These are phyloP conservation scores for Brasenia schreberi DNA, from an alignment of 164 flowering plant genomes.

Conservation along the genomic window DNA sequence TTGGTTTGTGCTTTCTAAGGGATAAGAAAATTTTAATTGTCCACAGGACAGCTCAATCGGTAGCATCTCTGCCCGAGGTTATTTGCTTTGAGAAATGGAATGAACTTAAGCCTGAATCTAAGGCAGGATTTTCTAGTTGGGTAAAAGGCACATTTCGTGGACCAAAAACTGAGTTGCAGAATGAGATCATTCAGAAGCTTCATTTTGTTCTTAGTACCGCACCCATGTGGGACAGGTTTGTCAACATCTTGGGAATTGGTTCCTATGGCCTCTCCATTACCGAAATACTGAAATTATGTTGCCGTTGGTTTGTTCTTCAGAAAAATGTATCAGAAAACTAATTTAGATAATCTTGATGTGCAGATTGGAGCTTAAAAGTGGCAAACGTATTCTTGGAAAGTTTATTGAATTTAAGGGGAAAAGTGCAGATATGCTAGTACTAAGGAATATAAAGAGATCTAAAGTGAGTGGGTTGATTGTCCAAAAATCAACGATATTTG, in stretches of 20 bases:
- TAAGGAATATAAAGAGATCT: conserved; percentile 66
- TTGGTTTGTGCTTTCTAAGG: too few relatives aligned
- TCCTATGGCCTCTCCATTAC: not conserved
- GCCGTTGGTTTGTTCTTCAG: not conserved
- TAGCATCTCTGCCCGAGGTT: conserved; percentile 45
- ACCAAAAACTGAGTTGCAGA: conserved; percentile 70
- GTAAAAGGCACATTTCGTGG: conserved; percentile 59
- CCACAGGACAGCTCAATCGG: not conserved
- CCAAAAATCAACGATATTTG: conserved; percentile 76
- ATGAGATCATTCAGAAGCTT: conserved; percentile 46
- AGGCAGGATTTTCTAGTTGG: conserved; percentile 58
- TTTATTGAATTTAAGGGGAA: conserved; percentile 84
- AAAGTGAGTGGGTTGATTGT: conserved; percentile 52
- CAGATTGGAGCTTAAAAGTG: conserved; percentile 83
- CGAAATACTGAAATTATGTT: not conserved
- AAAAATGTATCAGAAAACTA: not conserved
- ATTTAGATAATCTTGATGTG: conserved; percentile 2
- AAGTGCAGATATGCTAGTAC: conserved; percentile 45
- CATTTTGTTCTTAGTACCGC: conserved; percentile 58
- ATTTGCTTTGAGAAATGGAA: conserved; percentile 62
- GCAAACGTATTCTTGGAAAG: conserved; percentile 62
- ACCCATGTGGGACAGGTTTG: conserved; percentile 94
- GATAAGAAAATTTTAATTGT: too few relatives aligned
- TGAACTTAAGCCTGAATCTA: conserved; percentile 50
- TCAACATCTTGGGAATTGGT: not conserved